These are phyloP conservation scores for Xylariaceae sp. DNA, from an alignment of 2,329 filamentous ascomycete species.

Conservation along the genomic window DNA sequence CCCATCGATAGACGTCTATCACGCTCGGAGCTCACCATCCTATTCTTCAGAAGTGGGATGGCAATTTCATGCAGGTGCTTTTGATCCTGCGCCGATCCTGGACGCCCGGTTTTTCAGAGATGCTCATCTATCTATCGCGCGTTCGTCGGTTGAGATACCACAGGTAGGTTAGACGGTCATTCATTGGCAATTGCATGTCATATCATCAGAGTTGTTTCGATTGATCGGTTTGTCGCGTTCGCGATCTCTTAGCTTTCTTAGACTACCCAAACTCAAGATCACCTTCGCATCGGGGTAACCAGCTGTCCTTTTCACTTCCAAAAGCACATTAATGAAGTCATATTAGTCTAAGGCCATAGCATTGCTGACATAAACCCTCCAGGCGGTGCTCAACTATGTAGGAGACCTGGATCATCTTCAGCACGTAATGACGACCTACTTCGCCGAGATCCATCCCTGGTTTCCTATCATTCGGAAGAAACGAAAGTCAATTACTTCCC, in stretches of 20 bases:
- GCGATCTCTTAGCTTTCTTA: no score
- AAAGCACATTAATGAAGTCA: not conserved
- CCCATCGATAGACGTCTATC: conserved; percentile 22
- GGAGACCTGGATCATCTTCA: conserved; percentile 36
- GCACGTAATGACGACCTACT: conserved; percentile 38
- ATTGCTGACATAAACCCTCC: not conserved
- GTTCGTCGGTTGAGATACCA: conserved; percentile 37
- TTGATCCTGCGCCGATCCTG: conserved; percentile 42
- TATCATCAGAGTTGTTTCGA: no score
- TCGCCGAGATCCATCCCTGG: conserved; percentile 42
- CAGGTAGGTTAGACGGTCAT: conserved; percentile 20
- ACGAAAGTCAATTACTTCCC: conserved; percentile 39
- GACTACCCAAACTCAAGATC: no score
- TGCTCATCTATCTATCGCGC: conserved; percentile 34
- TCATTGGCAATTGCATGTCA: no score
- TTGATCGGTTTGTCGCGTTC: no score
- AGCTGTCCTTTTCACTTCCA: no score
- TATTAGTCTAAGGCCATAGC: not conserved
- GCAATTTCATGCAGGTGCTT: conserved; percentile 27
- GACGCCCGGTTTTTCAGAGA: conserved; percentile 22
- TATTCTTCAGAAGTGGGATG: conserved; percentile 16
- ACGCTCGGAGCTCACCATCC: conserved; percentile 11
- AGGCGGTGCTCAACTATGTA: conserved; percentile 39
- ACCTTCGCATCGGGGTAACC: no score
- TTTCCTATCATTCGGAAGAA: conserved; percentile 47